Conservation (phyloP, 2,329 filamentous ascomycete genomes). For the Aureobasidium sp. region DNA sequence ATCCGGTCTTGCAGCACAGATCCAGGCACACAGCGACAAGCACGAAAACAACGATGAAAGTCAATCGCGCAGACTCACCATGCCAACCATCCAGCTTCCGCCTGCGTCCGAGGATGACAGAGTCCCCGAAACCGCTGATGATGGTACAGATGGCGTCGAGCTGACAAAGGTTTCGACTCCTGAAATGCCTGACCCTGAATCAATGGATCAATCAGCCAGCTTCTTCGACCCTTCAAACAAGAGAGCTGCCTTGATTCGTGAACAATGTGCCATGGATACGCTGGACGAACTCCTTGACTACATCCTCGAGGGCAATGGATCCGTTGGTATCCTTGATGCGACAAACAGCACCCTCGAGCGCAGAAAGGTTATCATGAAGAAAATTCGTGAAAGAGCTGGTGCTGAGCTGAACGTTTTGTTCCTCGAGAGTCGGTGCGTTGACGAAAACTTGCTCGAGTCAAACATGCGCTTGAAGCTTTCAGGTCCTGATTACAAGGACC, state of each 20-base stretch:
- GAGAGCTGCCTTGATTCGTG: constrained; percentile 71
- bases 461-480: constrained; percentile 97
- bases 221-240: constrained; percentile 93
- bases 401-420: constrained; percentile 84
- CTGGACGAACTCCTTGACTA: constrained; percentile 89
- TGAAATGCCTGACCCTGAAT: constrained; percentile 12
- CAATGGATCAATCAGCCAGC: constrained; percentile 48
- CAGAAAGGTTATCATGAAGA: constrained; percentile 65
- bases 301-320: constrained; percentile 71
- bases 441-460: constrained; percentile 75
- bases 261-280: constrained; percentile 87
- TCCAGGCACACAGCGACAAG: constrained; percentile 52
- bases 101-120: not conserved
- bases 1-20: constrained; percentile 42
- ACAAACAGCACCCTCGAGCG: constrained; percentile 92
- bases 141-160: constrained; percentile 19
- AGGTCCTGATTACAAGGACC: constrained; percentile 90
- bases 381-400: constrained; percentile 63
- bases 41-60: not conserved
- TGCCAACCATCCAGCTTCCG: constrained; percentile 5
- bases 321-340: constrained; percentile 91
- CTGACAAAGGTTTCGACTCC: constrained; percentile 21
- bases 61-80: not conserved
- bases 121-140: constrained; percentile 9
- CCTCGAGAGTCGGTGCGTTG: constrained; percentile 87